Evolutionary conservation across 2,329 filamentous ascomycete species (phyloP).

Genomic region (Shiraia sp.): DNA sequence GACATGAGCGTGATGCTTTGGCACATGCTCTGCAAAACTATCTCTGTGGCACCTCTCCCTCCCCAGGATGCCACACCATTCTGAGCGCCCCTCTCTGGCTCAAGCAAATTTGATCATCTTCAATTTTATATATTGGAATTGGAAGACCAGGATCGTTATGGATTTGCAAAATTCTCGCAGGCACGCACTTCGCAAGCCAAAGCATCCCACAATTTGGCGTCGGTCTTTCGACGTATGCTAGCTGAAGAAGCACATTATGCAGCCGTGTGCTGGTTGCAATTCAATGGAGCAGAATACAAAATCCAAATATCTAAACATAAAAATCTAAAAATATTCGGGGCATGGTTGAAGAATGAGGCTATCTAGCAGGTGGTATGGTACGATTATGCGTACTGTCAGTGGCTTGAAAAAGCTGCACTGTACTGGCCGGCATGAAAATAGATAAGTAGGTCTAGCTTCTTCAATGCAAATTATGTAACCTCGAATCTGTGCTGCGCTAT

Average conservation of each 20-base stretch:
- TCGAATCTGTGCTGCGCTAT: too few species aligned
- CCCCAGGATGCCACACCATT: conserved; percentile 19
- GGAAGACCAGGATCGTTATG: conserved; percentile 35
- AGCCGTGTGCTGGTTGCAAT: conserved; percentile 7
- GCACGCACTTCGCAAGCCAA: background rate
- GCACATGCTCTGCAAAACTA: conserved; percentile 6
- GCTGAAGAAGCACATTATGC: conserved; percentile 5
- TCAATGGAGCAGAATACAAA: conserved; percentile 24
- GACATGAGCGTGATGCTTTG: conserved; percentile 2
- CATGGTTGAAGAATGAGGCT: conserved; percentile 15
- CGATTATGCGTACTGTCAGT: background rate
- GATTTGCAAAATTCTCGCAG: conserved; percentile 8
- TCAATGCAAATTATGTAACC: conserved; percentile 13
- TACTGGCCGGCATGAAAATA: conserved; percentile 1
- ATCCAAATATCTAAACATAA: conserved; percentile 11
- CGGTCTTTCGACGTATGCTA: background rate
- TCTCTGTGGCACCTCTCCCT: conserved; percentile 27
- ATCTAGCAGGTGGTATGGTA: background rate
- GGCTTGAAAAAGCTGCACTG: background rate
- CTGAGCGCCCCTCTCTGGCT: conserved; percentile 29
- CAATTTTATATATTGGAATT: conserved; percentile 8
- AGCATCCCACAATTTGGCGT: background rate
- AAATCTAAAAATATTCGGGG: conserved; percentile 22
- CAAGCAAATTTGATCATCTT: conserved; percentile 39
- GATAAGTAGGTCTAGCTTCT: conserved; percentile 5